Percentiles rank a stretch among this genome's conserved stretches.
Evolutionary conservation across 768 basidiomycete species (phyloP).

Genomic region (Trametes elegans): DNA sequence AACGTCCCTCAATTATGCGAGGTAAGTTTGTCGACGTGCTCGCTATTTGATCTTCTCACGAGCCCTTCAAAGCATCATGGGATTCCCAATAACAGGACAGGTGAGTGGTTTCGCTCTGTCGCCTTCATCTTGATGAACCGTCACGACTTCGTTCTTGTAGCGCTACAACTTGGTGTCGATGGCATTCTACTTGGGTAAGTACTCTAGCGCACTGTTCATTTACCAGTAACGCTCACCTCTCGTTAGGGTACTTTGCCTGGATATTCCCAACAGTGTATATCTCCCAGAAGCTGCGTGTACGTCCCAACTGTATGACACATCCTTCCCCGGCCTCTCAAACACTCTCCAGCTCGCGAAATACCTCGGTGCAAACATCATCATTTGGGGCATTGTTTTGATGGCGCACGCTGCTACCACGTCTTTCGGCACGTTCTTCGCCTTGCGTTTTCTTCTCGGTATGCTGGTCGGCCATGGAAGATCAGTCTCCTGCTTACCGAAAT

Average conservation of each 20-base stretch:
- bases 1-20: slow-evolving; percentile 67
- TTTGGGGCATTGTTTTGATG: slow-evolving; percentile 62
- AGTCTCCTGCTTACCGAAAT: neutral
- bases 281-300: slow-evolving; percentile 47
- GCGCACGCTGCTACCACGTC: slow-evolving; percentile 54
- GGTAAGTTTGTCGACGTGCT: slow-evolving; percentile 31
- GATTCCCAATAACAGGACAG: slow-evolving; percentile 61
- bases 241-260: slow-evolving; percentile 59
- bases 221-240: neutral
- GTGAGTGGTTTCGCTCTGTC: too few species aligned
- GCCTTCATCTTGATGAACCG: too few species aligned
- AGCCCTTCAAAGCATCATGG: slow-evolving; percentile 52
- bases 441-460: slow-evolving; percentile 58
- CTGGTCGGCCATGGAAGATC: neutral
- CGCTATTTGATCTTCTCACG: neutral
- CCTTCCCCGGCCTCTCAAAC: neutral
- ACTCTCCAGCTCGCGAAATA: slow-evolving; percentile 44
- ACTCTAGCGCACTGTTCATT: neutral
- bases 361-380: slow-evolving; percentile 52
- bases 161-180: slow-evolving; percentile 62
- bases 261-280: slow-evolving; percentile 69
- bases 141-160: slow-evolving; percentile 30
- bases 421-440: slow-evolving; percentile 60
- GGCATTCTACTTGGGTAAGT: slow-evolving; percentile 58
- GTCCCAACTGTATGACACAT: neutral